Evolutionary conservation across 2,329 filamentous ascomycete species (phyloP).

Genomic region (Neocatenulostroma microsporum): DNA sequence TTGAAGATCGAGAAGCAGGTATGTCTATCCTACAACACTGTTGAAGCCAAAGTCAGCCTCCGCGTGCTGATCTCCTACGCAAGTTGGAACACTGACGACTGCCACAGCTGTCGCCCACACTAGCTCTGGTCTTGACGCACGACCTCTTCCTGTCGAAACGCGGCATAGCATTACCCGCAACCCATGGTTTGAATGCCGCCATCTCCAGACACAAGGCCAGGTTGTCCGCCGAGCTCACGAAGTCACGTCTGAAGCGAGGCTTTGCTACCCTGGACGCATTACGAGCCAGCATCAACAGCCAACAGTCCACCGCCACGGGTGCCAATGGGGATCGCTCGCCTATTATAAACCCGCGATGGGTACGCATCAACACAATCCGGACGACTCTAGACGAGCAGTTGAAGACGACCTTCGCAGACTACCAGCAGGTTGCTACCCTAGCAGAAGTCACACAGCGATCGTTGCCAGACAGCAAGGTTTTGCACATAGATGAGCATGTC

Average conservation of each 20-base stretch:
- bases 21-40: not conserved
- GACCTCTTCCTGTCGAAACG: slow-evolving; percentile 75
- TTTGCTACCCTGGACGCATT: slow-evolving; percentile 62
- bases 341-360: slow-evolving; percentile 71
- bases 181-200: slow-evolving; percentile 67
- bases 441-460: slow-evolving; percentile 39
- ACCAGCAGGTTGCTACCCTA: slow-evolving; percentile 50
- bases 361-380: slow-evolving; percentile 74
- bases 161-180: slow-evolving; percentile 72
- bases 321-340: slow-evolving; percentile 19
- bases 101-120: slow-evolving; percentile 63
- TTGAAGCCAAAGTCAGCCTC: slow-evolving; percentile 3
- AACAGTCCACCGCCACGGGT: slow-evolving; percentile 22
- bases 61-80: too few relatives aligned
- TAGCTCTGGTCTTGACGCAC: slow-evolving; percentile 76
- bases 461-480: slow-evolving; percentile 36
- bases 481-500: slow-evolving; percentile 72
- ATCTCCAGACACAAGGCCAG: slow-evolving; percentile 76
- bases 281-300: slow-evolving; percentile 48
- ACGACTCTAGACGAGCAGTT: slow-evolving; percentile 65
- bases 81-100: slow-evolving; percentile 3
- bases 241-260: slow-evolving; percentile 64
- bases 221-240: slow-evolving; percentile 72
- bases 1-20: slow-evolving; percentile 81
- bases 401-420: slow-evolving; percentile 63